Conservation (phyloP, 345 rosid species). For the Boechera stricta region DNA sequence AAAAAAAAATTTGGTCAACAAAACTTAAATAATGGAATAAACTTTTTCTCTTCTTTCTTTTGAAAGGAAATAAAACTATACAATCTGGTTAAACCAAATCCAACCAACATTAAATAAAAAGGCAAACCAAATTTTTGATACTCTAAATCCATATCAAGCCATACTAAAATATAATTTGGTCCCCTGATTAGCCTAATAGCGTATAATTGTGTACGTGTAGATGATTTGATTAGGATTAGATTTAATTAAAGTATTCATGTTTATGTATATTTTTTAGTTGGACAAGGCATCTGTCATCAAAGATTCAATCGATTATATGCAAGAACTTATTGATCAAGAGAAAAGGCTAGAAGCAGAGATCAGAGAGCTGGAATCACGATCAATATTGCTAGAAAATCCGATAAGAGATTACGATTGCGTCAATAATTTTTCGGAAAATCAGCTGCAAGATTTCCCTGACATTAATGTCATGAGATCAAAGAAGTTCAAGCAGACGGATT, state of each 20-base stretch:
- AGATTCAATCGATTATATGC: conserved; percentile 86
- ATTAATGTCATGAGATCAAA: conserved; percentile 56
- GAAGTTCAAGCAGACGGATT: conserved; percentile 55
- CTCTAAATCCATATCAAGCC: conserved; percentile 6
- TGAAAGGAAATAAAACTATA: conserved; percentile 2
- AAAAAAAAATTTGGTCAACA: conserved; percentile 21
- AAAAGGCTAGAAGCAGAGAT: conserved; percentile 69
- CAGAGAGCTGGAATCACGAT: conserved; percentile 58
- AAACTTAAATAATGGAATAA: conserved; percentile 15
- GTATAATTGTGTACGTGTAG: not conserved
- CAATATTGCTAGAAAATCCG: conserved; percentile 25
- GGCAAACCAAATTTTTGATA: conserved; percentile 1
- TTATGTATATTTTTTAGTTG: conserved; percentile 54
- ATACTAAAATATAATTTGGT: conserved; percentile 27
- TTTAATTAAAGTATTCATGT: not conserved
- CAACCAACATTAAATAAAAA: conserved; percentile 31
- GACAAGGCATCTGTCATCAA: conserved; percentile 93
- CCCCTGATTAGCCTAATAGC: not conserved
- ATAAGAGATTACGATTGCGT: conserved; percentile 43
- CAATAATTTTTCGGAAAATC: conserved; percentile 47
- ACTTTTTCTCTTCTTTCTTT: not conserved
- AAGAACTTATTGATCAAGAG: conserved; percentile 82
- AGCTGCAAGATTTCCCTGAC: conserved; percentile 17
- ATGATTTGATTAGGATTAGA: not conserved
- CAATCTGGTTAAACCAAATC: conserved; percentile 29